Percentiles rank a stretch among this genome's conserved stretches.
These are phyloP conservation scores for Tausonia pullulans DNA, from an alignment of 1,284 basidiomycete species.

Conservation along the genomic window DNA sequence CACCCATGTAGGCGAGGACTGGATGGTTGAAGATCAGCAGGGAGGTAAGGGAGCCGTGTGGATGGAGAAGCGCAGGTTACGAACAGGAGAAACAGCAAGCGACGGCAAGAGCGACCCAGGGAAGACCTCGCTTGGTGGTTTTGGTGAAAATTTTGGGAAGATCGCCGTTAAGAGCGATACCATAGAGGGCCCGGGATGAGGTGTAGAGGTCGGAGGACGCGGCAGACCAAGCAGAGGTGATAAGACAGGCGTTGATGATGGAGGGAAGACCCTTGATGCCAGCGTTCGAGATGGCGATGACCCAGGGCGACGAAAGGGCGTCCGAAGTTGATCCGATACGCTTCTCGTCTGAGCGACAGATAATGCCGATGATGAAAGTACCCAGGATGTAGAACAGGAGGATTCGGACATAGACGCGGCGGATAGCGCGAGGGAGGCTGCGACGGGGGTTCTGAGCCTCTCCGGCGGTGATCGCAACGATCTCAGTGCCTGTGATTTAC, in stretches of 20 bases:
- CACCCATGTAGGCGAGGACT: constrained; percentile 43
- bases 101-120: constrained; percentile 56
- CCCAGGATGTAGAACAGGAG: constrained; percentile 55
- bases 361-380: constrained; percentile 55
- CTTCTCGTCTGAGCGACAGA: constrained; percentile 56
- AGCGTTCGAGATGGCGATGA: constrained; percentile 54
- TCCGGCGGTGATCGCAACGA: constrained; percentile 26
- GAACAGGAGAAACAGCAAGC: constrained; percentile 41
- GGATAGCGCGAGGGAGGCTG: constrained; percentile 54
- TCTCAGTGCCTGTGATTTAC: constrained; percentile 32
- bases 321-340: constrained; percentile 48
- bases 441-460: constrained; percentile 27
- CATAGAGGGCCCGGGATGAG: constrained; percentile 43
- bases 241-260: constrained; percentile 43
- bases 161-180: constrained; percentile 38
- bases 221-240: constrained; percentile 45
- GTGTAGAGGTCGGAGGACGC: constrained; percentile 46
- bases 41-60: neutral
- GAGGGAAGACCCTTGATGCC: constrained; percentile 63
- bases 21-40: neutral
- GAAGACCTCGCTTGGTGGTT: constrained; percentile 60
- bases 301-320: constrained; percentile 69
- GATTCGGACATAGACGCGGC: constrained; percentile 50
- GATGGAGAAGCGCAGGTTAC: neutral
- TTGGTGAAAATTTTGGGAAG: constrained; percentile 48